Conservation (phyloP, 257 asterid species). For the Solanum clarkiae region DNA sequence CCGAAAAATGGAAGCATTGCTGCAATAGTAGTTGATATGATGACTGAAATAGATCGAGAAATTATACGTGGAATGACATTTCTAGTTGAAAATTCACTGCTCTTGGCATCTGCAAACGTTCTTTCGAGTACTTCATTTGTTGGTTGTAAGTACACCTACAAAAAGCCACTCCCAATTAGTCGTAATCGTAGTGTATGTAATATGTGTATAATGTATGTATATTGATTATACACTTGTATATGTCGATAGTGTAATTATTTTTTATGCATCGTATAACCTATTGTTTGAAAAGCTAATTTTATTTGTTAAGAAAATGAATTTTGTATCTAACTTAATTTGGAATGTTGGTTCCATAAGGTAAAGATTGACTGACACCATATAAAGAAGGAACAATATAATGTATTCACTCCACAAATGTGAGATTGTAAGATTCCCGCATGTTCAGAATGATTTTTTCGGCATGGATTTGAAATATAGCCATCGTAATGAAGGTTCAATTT, state of each 20-base stretch:
- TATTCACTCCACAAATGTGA: neutral
- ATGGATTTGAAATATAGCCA: neutral
- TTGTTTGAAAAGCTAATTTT: neutral
- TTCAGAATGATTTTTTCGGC: neutral
- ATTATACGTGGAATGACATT: conserved; percentile 62
- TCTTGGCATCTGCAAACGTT: conserved; percentile 46
- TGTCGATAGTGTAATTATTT: neutral
- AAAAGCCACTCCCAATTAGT: neutral
- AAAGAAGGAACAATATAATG: neutral
- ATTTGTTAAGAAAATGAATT: neutral
- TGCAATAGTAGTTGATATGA: conserved; percentile 50
- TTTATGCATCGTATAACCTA: neutral
- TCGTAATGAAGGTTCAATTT: no score
- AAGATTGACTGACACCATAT: neutral
- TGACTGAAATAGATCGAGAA: conserved; percentile 50
- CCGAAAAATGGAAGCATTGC: conserved; percentile 94
- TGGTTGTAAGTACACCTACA: conserved; percentile 83
- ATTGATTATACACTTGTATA: neutral
- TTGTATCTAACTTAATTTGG: neutral
- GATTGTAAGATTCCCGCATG: neutral
- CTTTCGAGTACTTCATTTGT: conserved; percentile 77
- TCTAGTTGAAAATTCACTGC: conserved; percentile 48
- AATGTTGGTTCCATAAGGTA: neutral
- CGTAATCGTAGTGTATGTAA: neutral
- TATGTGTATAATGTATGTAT: neutral